phyloP scores from a whole-genome alignment of 306 rosid species.

The Cucurbita pepo region DNA sequence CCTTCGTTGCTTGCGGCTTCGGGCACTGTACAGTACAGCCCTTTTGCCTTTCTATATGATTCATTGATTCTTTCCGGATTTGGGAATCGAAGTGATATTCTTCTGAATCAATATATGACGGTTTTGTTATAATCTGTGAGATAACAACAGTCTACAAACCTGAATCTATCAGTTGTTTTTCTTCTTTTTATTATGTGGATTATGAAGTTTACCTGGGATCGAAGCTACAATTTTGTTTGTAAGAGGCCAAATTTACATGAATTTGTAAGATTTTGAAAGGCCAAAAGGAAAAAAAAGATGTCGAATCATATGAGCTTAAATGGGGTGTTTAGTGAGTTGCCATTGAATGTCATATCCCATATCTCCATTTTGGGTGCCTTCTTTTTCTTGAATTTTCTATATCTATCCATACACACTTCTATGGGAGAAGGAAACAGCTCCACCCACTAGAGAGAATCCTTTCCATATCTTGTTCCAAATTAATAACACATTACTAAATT shows the following conservation, averaged over 20 bases:
- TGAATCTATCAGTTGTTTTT: not conserved
- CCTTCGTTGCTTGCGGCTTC: not conserved
- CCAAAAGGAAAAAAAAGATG: not conserved
- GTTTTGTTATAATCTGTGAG: not conserved
- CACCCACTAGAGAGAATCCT: not conserved
- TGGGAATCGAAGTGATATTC: not conserved
- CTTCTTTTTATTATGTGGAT: not conserved
- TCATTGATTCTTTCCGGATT: constrained; percentile 56
- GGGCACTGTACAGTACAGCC: constrained; percentile 21
- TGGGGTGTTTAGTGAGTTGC: not conserved
- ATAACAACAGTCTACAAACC: not conserved
- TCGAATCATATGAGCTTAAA: not conserved
- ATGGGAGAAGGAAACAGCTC: not conserved
- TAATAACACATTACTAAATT: too few species aligned
- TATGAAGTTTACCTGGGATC: not conserved
- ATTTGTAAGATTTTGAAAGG: not conserved
- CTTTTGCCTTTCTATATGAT: not conserved
- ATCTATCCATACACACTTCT: not conserved
- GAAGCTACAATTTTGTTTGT: too few species aligned
- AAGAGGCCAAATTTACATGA: not conserved
- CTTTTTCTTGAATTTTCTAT: not conserved
- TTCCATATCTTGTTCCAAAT: too few species aligned
- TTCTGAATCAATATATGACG: not conserved
- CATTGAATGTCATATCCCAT: not conserved
- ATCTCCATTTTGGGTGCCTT: not conserved